Base-by-base conservation (phyloP, 371 early-diverging fungal genomes). In the Dinochytrium kinnereticum region DNA sequence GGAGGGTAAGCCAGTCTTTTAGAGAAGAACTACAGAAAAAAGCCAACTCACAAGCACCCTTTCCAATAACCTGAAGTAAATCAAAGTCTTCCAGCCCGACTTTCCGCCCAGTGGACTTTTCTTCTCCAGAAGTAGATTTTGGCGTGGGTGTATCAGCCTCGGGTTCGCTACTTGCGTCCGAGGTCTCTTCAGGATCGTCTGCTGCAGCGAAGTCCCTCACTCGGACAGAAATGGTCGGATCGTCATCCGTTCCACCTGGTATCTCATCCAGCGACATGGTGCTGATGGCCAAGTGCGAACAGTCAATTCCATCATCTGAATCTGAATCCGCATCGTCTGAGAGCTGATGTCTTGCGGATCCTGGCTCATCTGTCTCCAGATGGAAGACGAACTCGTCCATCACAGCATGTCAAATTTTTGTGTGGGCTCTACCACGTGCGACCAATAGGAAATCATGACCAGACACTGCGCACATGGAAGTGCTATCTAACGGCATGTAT, bases 41-140 rank as follows among this genome's bases (percentile, higher is more conserved):
- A 15, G 73, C 82, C 72, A 92, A 91, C 49, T 92, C 94, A 76
- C 91, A 95, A 38, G 82, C 86, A 2, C 88, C 88, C 55, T 78
- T 78, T n/a, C 88, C 88, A 67, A 87, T 85, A 37, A 86, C 85
- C 65, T 74, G 71, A 17, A 82, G 64, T 5, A 85, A 37, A 21
- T 82, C 69, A 70, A 87, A 87, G 73, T 86, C 83, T 26, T 73
- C 75, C 49, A 81, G 72, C 15, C 81, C 74, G 1, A 82, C 80
- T 64, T 74, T 79, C 21, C 66, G 50, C 3, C 33, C 39, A 7
- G 44, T 2, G 21, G 19, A n/a, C 10, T 7, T 30, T 44, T 40
- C 40, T n/a, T 24, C 28, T 3, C 17, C 17, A 31, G 67, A 7
- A 3, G 3, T 17, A 19, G 7, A 21, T 38, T 44, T 30, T 49